Evolutionary conservation across 2,329 filamentous ascomycete genomes (phyloP).

Genomic region (Fusarium musae): DNA sequence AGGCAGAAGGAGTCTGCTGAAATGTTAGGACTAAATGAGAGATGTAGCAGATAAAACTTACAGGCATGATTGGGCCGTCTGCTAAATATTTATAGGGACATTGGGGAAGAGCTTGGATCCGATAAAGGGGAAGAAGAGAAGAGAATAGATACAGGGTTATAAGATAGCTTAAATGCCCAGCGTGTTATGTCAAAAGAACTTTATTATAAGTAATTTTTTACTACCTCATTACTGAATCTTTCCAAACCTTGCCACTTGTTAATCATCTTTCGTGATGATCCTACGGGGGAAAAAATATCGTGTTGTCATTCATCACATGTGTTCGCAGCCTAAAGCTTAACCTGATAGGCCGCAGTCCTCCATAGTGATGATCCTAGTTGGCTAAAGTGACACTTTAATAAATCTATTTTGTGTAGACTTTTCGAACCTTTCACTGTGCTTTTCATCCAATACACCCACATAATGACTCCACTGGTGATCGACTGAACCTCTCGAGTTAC

Average conservation of each 20-base stretch:
- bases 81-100: not conserved
- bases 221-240: not conserved
- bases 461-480: not conserved
- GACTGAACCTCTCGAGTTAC: not conserved
- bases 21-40: not conserved
- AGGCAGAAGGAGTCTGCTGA: not conserved
- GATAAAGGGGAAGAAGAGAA: not conserved
- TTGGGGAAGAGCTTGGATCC: not conserved
- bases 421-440: too few species aligned
- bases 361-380: too few species aligned
- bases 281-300: too few species aligned
- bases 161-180: not conserved
- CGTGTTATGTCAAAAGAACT: not conserved
- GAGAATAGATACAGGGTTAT: not conserved
- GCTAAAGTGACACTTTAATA: too few species aligned
- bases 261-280: not conserved
- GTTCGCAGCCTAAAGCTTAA: too few species aligned
- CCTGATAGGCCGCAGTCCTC: too few species aligned
- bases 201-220: not conserved
- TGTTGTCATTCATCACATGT: too few species aligned
- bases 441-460: not conserved
- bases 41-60: not conserved
- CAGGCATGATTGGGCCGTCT: not conserved
- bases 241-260: not conserved
- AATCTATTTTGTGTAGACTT: not conserved